Conservation (phyloP, 2,329 filamentous ascomycete genomes). For the Sporothrix phasma region DNA sequence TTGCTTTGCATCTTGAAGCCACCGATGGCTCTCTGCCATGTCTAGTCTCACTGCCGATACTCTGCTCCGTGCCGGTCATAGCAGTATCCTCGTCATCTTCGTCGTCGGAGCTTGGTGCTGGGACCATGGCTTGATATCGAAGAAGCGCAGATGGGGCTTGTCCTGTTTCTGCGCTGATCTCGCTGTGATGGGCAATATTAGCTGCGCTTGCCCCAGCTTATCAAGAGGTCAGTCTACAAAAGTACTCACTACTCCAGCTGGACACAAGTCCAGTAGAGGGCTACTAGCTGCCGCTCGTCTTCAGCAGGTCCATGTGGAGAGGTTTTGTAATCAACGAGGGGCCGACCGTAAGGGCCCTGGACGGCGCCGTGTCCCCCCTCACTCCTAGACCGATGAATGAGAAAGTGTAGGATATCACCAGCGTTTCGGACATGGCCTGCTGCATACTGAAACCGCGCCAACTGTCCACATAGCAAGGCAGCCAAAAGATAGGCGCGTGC, state of each 20-base stretch:
- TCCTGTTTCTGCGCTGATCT: conserved; percentile 12
- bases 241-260: conserved; percentile 17
- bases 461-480: conserved; percentile 16
- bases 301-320: not conserved
- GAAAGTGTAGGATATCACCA: not conserved
- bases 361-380: not conserved
- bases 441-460: conserved; percentile 13
- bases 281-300: conserved; percentile 13
- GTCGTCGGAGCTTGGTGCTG: conserved; percentile 7
- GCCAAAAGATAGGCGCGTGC: conserved; percentile 18
- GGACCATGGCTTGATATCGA: conserved; percentile 13
- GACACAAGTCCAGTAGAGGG: conserved; percentile 18
- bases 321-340: conserved; percentile 12
- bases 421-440: conserved; percentile 12
- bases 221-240: not conserved
- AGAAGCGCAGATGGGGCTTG: conserved; percentile 11
- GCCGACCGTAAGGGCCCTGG: not conserved
- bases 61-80: not conserved
- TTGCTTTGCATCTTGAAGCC: conserved; percentile 13
- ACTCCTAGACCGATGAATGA: conserved; percentile 4
- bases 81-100: not conserved
- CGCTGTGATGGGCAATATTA: conserved; percentile 3
- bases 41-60: not conserved
- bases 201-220: not conserved
- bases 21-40: not conserved